Evolutionary conservation across 441 rosid species (phyloP), one percentile per base, ranked within the genome.

Genomic region (Dalechampia spathulata): DNA sequence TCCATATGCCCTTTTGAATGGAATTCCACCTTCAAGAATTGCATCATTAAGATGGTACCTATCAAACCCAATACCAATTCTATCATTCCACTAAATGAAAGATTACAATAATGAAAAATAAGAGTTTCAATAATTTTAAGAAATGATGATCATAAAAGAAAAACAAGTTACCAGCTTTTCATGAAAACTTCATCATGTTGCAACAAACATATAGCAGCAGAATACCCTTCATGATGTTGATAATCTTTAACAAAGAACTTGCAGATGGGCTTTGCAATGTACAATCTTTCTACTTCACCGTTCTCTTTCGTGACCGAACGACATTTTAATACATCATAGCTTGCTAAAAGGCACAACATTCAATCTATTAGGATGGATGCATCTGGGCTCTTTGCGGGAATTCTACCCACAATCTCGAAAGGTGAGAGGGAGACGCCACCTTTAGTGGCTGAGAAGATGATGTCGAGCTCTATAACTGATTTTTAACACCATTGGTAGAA

Each of bases 11-110:
- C 72, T 87, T 64, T 77, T 75, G 61, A 82, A 87, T 13, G 93
- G 88, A 53, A 79, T 70, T 13, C 83, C 90, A 19, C 96, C 96
- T 42, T 85, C 85, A 38, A 83, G 79, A 64, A 83, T 64, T 6
- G 82, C 82, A 66, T 85, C 94, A 26, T 81, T 87, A 75, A 85
- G 58, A 74, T 79, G 67, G 60, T 74, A 81, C 87, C 89, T 85
- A 50, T 39, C 0, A 42, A 56, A 39, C 10, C n/a, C 34, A 37
- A 6, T n/a, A 14, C 40, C 13, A 9, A 6, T n/a, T n/a, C n/a
- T n/a, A n/a, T n/a, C n/a, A n/a, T n/a, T n/a, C n/a, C n/a, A n/a
- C n/a, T n/a, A n/a, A n/a, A n/a, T n/a, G n/a, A n/a, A n/a, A n/a
- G n/a, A n/a, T n/a, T n/a, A n/a, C n/a, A n/a, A n/a, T n/a, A n/a